Evolutionary conservation across 78 protist species (phyloP), one percentile per base, ranked within the genome.

Genomic region (Pelomyxa schiedti): DNA sequence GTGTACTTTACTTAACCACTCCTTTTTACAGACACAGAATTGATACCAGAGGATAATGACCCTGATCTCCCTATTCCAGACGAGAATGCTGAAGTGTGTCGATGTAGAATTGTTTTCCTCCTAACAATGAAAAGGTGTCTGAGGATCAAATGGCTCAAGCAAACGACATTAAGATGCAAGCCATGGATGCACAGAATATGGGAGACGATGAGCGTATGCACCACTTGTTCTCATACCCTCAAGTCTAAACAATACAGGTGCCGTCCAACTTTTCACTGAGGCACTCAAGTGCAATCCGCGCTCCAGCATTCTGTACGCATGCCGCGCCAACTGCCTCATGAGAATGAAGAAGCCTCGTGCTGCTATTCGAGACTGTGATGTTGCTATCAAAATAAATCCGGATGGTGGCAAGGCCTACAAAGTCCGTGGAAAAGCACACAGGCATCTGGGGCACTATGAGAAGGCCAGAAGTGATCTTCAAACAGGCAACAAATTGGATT

Each of bases 351-450:
- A 3, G 37, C 75, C 47, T 39, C 9, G 4, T 39, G 82, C 82
- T 1, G 75, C 82, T 16, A 24, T 69, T 42, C 3, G 29, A 7
- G 82, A 77, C 69, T 72, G 76, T 35, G 41, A 42, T 6, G 7
- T 0, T 29, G 82, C 82, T 35, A 28, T 77, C 63, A 36, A 16
- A n/a, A 3, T 41, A 58, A 77, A 77, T 64, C 70, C 82, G 8
- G 82, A 77, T 71, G 42, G 72, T 2, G 82, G 77, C 69, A 77
- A 77, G 76, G 58, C 75, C 43, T 29, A 24, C 65, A 76, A 76
- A 47, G 22, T 69, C 0, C 58, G 64, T 42, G 80, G 75, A n/a
- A 52, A 30, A 26, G 74, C 80, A 1, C 0, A 42, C 43, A 7
- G 42, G 40, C 0, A 26, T 4, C 39, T 42, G 30, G 79, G 79